These are phyloP conservation scores for Trichoderma breve DNA, from an alignment of 2,329 filamentous ascomycete species.

Conservation along the genomic window DNA sequence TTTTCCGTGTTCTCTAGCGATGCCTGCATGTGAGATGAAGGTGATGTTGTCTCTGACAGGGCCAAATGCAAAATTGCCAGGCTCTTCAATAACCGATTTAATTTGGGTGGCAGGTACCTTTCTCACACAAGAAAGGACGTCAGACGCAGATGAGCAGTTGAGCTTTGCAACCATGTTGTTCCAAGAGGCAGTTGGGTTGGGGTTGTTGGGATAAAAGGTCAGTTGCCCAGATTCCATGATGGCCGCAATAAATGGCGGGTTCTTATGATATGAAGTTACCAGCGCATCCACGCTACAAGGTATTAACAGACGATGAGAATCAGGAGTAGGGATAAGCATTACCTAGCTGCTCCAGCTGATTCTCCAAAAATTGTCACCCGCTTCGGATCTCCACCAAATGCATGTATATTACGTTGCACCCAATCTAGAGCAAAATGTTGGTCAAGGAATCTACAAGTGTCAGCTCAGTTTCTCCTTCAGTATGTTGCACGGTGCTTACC, in stretches of 20 bases:
- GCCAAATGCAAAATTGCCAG: not conserved
- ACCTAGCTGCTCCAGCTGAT: not conserved
- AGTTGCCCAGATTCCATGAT: not conserved
- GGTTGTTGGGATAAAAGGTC: not conserved
- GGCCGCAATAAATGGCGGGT: not conserved
- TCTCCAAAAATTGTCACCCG: not conserved
- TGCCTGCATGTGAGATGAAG: not conserved
- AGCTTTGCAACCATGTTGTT: not conserved
- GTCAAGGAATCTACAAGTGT: not conserved
- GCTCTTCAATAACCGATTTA: not conserved
- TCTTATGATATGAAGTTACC: not conserved
- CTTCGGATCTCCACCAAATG: not conserved
- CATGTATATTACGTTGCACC: not conserved
- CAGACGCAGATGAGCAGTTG: not conserved
- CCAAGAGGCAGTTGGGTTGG: not conserved
- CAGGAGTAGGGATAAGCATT: not conserved
- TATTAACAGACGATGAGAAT: not conserved
- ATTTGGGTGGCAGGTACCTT: not conserved
- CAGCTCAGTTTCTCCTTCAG: not conserved
- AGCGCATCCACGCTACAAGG: not conserved
- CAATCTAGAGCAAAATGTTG: not conserved
- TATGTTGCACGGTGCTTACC: not conserved
- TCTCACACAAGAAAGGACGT: not conserved
- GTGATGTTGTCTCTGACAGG: not conserved
- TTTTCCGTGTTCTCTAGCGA: not conserved